Evolutionary conservation across 805 yeast species (phyloP).

Genomic region (Suhomyces sp.): DNA sequence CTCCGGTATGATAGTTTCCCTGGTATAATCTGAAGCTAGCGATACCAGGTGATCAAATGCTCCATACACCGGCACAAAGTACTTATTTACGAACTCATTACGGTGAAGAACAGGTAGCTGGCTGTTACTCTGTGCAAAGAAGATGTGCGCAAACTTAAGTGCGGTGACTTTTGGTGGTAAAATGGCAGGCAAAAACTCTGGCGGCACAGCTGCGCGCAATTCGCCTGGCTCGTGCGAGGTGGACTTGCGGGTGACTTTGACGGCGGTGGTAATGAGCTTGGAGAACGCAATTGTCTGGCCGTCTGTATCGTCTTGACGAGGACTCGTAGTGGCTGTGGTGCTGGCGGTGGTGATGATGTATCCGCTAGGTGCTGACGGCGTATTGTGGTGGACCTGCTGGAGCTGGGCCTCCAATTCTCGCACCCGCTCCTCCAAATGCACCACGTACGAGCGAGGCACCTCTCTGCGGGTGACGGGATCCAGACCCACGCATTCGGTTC

Average conservation of each 20-base stretch:
- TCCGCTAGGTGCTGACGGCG: not conserved
- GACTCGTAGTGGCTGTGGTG: not conserved
- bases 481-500: slow-evolving; percentile 73
- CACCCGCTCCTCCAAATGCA: slow-evolving; percentile 66
- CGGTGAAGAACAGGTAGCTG: slow-evolving; percentile 84
- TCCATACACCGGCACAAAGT: slow-evolving; percentile 82
- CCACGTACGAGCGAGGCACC: slow-evolving; percentile 75
- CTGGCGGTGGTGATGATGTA: not conserved
- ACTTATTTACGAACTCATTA: slow-evolving; percentile 62
- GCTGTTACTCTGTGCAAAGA: slow-evolving; percentile 76
- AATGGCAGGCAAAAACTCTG: slow-evolving; percentile 38
- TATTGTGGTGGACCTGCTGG: not conserved
- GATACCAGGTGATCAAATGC: slow-evolving; percentile 46
- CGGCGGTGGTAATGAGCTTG: slow-evolving; percentile 71
- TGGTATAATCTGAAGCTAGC: slow-evolving; percentile 58
- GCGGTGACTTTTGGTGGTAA: slow-evolving; percentile 75
- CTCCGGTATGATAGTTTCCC: not conserved
- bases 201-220: slow-evolving; percentile 13
- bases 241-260: slow-evolving; percentile 44
- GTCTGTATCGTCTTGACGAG: not conserved
- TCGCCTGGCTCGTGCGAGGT: slow-evolving; percentile 7
- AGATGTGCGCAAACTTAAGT: slow-evolving; percentile 57
- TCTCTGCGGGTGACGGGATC: slow-evolving; percentile 89
- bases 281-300: slow-evolving; percentile 58
- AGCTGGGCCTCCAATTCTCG: slow-evolving; percentile 53